Base-by-base conservation (phyloP, 2,329 filamentous ascomycete species). In the Orbilia brochopaga region DNA sequence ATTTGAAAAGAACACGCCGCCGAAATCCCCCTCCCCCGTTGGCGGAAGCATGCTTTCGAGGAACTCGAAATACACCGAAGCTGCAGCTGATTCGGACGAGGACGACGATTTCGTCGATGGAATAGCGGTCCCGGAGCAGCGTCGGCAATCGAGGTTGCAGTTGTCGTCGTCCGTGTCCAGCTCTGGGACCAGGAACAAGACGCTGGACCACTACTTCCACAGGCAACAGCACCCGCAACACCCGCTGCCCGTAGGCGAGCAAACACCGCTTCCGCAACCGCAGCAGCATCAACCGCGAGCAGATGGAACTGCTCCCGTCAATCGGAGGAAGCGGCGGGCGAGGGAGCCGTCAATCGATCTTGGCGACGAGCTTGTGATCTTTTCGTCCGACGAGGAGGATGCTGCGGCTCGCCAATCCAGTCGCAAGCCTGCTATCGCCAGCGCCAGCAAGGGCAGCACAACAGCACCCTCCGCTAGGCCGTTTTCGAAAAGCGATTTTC, bases 141-240 rank as follows among this genome's bases (percentile, higher is more conserved):
- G 21, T 10, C 30, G 5, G 23, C 23, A 19, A 35, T 53, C 50
- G 21, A 23, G n/a, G 23, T 21, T 27, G 17, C 24, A 15, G 19
- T 21, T 21, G 15, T 19, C 2, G 19, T 10, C n/a, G 8, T 11
- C 50, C 21, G 42, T 15, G 37, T 51, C 59, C 13, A 53, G 48
- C 46, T 27, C 30, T 11, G 58, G 42, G 24, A 50, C 19, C 55
- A 15, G 54, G 51, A 50, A 17, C 55, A 15, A 46, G 51, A 65
- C 67, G 40, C 56, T 72, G 3, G 67, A 72, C 1, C 13, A 57
- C 27, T 65, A 44, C 32, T 72, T 63, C 40, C 37, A 35, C 24
- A 52, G 40, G 35, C 57, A 56, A 37, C 19, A 54, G 23, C 54
- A 30, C 7, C 27, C 27, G 27, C 65, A 64, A 59, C 59, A 53